Evolutionary conservation across 2,329 filamentous ascomycete species (phyloP), one percentile per base, ranked within the genome.

Genomic region (Aspergillus quadricinctus): DNA sequence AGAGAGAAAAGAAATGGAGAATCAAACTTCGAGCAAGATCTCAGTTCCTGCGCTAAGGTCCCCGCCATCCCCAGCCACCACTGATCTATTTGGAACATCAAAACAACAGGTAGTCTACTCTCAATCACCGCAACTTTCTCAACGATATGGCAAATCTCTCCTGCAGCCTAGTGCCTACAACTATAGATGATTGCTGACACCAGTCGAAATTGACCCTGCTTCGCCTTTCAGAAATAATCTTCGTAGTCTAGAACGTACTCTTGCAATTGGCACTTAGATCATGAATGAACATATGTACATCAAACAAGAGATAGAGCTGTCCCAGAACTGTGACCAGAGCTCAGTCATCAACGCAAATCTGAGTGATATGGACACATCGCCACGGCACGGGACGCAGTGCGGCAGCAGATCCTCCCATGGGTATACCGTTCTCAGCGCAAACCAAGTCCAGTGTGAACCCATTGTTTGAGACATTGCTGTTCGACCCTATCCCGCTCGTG

Each of bases 251-350:
- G 58, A 55, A 64, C 58, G 58, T 57, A 57, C 64, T 62, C 64
- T 62, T 68, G 59, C 64, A 63, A 54, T 56, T 54, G 54, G 57
- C 55, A 56, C 59, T 60, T 55, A 54, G 56, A 60, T 58, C 58
- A 55, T 28, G 49, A 60, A 55, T 52, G 65, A 68, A 65, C 63
- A 65, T 71, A 72, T 71, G 64, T 71, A 71, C 69, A 71, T 71
- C 67, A 69, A 65, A 69, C 57, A 64, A 64, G 63, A 59, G 60
- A 57, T 61, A 57, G 57, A 64, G 59, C 62, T 53, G 57, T 45
- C 41, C 41, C 41, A 23, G 41, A 45, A 45, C 57, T 58, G 61
- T 54, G 55, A 58, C 51, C 58, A 37, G 56, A 61, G 52, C 54
- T 50, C 54, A 54, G 50, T 48, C 46, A 55, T 49, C 51, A 54